Base-by-base conservation (phyloP, 1,284 basidiomycete species). In the Trichosporon ovoides region DNA sequence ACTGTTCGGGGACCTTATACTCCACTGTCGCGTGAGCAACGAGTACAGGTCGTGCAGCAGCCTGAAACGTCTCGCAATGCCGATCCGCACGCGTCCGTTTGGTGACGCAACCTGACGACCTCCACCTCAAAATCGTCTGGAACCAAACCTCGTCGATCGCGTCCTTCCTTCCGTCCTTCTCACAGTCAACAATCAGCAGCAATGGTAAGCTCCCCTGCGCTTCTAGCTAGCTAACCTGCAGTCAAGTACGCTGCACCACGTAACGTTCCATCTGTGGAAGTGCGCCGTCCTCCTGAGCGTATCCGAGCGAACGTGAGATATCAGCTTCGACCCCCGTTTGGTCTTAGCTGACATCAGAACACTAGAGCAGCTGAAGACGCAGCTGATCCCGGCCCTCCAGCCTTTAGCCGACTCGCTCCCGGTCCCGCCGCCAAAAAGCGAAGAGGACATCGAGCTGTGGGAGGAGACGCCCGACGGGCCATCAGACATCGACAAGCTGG, bases 281-380 rank as follows among this genome's bases (percentile, higher is more conserved):
- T 70, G 69, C 14, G 63, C 68, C 14, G 65, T 75, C 34, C 61
- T 74, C 28, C 67, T 76, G 35, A 71, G 68, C 19, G 58, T 76
- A 4, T 66, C 71, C 3, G 63, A 58, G 14, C 62, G 67, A 19
- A 72, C 71, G 74, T 74, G 34, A 60, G 70, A 13, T 66, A 2
- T n/a, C n/a, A n/a, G n/a, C n/a, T n/a, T n/a, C n/a, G n/a, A n/a
- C n/a, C n/a, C 3, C 7, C 20, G 12, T n/a, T 7, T 1, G 3
- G 14, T 5, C n/a, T n/a, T 12, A 40, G 22, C 22, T 31, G 22
- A 46, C 18, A 4, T 3, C 58, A 56, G 64, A n/a, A 56, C 54
- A 3, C 52, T 58, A 18, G 18, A 36, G 34, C n/a, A 20, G n/a
- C 40, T 59, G 20, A 53, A 71, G 64, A 31, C 57, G 57, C 53